Evolutionary conservation across 1,139 yeast species (phyloP), one percentile per base, ranked within the genome.

Genomic region (Saccharomyces hybrid): DNA sequence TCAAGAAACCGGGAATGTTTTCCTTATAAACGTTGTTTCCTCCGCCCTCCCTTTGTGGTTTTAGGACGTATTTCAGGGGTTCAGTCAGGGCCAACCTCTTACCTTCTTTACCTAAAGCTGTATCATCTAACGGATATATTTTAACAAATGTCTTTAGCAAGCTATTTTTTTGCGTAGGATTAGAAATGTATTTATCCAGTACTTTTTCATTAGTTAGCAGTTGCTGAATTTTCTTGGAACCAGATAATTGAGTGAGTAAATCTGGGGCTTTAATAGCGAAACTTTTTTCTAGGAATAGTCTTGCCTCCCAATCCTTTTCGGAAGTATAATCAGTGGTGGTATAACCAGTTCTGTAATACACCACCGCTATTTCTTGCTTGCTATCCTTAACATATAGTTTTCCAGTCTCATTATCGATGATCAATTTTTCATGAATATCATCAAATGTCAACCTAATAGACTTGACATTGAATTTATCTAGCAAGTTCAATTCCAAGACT

Each of bases 31-130:
- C 79, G 67, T 93, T 93, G 71, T 93, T 90, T 25, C 99, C 99
- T 48, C 85, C 86, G 42, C 99, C 99, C 75, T 93, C 99, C 74
- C 99, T 81, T 71, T 95, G 99, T 2, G 99, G 99, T 67, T 93
- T 93, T 63, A 93, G 76, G 1, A 93, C 99, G 68, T 76, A 93
- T 38, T 78, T 77, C 55, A 80, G 80, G 0, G 97, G 93, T 1
- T 72, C 60, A 58, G 82, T 82, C 51, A 85, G 73, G 2, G 96
- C 96, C 52, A 88, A 71, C 56, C 78, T 73, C 57, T 81, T 81
- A 3, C 96, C 97, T 46, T 66, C 56, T 51, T 69, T 63, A 1
- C 97, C 97, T 47, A 77, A 77, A 31, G 73, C 76, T 0, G 91
- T 73, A 56, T 81, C 77, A 68, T 91, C 98, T 62, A 95, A 72